Evolutionary conservation across 345 rosid species (phyloP), one percentile per base, ranked within the genome.

Genomic region (Linum trigynum): DNA sequence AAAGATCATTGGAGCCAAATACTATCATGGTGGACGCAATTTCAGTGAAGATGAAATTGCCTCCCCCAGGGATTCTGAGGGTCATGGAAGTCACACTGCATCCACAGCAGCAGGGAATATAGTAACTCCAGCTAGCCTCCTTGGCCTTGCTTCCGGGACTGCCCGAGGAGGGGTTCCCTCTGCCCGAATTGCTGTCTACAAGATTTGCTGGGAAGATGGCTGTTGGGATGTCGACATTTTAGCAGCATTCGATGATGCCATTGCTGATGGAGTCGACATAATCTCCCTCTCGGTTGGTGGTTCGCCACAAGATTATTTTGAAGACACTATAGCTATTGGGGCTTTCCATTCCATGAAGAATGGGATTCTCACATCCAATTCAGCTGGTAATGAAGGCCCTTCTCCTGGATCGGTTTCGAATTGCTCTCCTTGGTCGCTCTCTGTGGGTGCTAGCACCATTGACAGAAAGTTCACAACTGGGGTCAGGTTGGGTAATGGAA

Each of bases 371-470:
- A 56, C 59, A n/a, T 56, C 59, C 8, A 56, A n/a, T n/a, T 56
- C 59, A 3, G 59, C 59, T n/a, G 59, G 59, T n/a, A 56, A 56
- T 15, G 37, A 32, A n/a, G 59, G 59, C 32, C 15, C 59, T 15
- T 16, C 35, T n/a, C 59, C 37, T 56, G 59, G 15, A n/a, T n/a
- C 59, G 4, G 23, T 32, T 15, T n/a, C 59, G 9, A 56, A 56
- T 32, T n/a, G 23, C 59, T n/a, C 59, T n/a, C 59, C 59, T n/a
- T 56, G 59, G 59, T 56, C 37, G 43, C 67, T 80, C 58, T 65
- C 78, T 5, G 79, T 75, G 50, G 84, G 77, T 17, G 84, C 77
- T 4, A 72, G 73, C 65, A 67, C 67, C 64, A 65, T 67, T 4
- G 76, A 77, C 40, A 58, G 81, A 11, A 75, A 62, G 48, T 67